phyloP scores from a whole-genome alignment of 129 eudicot species.

The Daucus carota region DH1_v3.0 NC_030385.2:28148501-28149000 shows the following conservation, averaged over 20 bases:
- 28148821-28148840: slow-evolving; percentile 32
- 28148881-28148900: slow-evolving; percentile 41
- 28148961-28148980: slow-evolving; percentile 37
- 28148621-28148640: background rate
- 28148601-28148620: background rate
- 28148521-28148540: background rate
- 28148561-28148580: background rate
- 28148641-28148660: slow-evolving; percentile 5
- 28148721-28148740: slow-evolving; percentile 36
- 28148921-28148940: slow-evolving; percentile 46
- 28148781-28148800: no score
- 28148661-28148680: background rate
- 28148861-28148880: slow-evolving; percentile 48
- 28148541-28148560: background rate
- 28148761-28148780: no score
- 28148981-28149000: slow-evolving; percentile 24
- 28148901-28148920: slow-evolving; percentile 47
- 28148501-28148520: background rate
- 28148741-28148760: no score
- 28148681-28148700: slow-evolving; percentile 17
- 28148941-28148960: slow-evolving; percentile 34
- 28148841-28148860: slow-evolving; percentile 44
- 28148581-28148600: background rate
- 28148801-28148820: background rate
- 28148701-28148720: slow-evolving; percentile 42